Conservation (phyloP, 2,329 filamentous ascomycete species). For the Pseudogymnoascus sp. region DNA sequence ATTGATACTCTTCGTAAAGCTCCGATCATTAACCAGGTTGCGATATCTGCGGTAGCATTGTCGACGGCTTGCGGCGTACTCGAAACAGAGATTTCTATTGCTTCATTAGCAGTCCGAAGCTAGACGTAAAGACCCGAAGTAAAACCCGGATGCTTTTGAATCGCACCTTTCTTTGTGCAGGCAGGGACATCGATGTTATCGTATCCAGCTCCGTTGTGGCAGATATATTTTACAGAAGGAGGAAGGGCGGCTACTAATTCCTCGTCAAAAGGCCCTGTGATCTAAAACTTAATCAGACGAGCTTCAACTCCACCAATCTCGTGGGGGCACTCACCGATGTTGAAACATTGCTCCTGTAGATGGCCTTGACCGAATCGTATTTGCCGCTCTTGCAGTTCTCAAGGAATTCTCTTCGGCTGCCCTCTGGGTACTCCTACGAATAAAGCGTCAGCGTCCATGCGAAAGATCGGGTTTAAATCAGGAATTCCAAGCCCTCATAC, state of each 20-base stretch:
- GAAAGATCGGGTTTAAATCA: neutral
- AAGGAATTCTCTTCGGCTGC: conserved; percentile 56
- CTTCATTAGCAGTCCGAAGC: neutral
- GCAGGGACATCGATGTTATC: conserved; percentile 66
- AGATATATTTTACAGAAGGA: conserved; percentile 44
- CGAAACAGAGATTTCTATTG: conserved; percentile 50
- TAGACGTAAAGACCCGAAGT: neutral
- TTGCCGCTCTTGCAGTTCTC: conserved; percentile 54
- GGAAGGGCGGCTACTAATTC: conserved; percentile 54
- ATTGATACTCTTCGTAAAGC: conserved; percentile 62
- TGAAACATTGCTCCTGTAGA: conserved; percentile 66
- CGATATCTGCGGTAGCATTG: conserved; percentile 69
- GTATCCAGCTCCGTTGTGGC: conserved; percentile 65
- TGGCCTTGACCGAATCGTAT: conserved; percentile 53
- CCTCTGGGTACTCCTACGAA: conserved; percentile 32
- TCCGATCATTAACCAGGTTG: conserved; percentile 69
- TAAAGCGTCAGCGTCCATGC: neutral
- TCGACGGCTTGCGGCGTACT: conserved; percentile 69
- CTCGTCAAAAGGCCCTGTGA: conserved; percentile 61
- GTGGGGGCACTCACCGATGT: conserved; percentile 32
- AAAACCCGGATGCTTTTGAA: conserved; percentile 38
- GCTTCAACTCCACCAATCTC: neutral
- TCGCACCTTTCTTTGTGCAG: conserved; percentile 47
- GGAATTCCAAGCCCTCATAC: neutral
- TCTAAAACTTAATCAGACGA: conserved; percentile 13